Evolutionary conservation across 1,139 yeast species (phyloP).

Genomic region (Hyphopichia fennica): DNA sequence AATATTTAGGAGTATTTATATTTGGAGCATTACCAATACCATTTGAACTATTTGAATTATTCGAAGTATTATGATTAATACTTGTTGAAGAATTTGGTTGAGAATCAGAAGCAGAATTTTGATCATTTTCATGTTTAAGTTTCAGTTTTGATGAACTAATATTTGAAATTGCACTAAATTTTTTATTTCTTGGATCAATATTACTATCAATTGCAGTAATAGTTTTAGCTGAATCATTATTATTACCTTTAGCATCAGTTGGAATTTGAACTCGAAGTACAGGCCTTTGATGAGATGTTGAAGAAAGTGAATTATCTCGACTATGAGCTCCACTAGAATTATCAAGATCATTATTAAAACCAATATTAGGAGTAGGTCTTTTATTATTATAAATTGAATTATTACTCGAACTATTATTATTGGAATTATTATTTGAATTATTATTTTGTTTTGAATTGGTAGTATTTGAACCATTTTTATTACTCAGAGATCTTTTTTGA

Average conservation of each 20-base stretch:
- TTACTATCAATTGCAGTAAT: constrained; percentile 39
- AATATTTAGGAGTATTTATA: constrained; percentile 21
- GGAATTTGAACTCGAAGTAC: constrained; percentile 54
- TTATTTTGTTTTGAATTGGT: no score
- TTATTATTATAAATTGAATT: constrained; percentile 3
- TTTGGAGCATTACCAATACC: constrained; percentile 11
- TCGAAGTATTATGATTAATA: constrained; percentile 1
- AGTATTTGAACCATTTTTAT: background rate
- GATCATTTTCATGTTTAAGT: background rate
- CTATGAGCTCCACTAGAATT: constrained; percentile 1
- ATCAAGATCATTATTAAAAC: constrained; percentile 4
- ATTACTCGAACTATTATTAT: background rate
- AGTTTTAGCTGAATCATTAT: constrained; percentile 33
- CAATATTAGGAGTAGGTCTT: constrained; percentile 6
- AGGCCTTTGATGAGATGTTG: constrained; percentile 33
- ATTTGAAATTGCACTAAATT: background rate
- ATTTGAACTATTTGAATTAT: constrained; percentile 2
- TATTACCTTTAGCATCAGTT: constrained; percentile 28
- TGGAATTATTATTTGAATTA: background rate
- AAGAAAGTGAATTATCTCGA: constrained; percentile 4
- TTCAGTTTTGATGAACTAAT: background rate
- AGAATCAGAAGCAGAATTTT: background rate
- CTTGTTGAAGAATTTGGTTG: background rate
- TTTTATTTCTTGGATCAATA: constrained; percentile 4
- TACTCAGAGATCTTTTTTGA: constrained; percentile 16